Evolutionary conservation across 345 rosid species (phyloP), one percentile per base, ranked within the genome.

Genomic region (Trapa incisa): DNA sequence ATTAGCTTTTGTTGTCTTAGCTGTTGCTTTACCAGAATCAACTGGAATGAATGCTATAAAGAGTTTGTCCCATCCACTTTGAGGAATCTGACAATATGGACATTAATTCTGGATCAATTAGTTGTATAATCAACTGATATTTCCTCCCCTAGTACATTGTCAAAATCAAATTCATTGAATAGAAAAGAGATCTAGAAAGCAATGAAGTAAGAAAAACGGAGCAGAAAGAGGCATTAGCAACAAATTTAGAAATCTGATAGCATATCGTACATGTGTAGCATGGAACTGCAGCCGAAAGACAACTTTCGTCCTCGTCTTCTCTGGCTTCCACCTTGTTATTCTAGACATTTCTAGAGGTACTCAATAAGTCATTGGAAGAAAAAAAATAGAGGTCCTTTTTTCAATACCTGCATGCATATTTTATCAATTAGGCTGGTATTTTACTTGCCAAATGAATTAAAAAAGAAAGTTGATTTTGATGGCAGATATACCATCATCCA

Each of bases 271-370:
- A 79, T 93, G 92, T 10, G 96, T 93, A 68, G 99, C 97, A 71
- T 93, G 95, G 74, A 93, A 93, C 68, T 90, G 99, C 60, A 93
- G 84, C 42, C 99, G 87, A 75, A 93, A 93, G 69, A 93, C 98
- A 48, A 93, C 96, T 81, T 93, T 93, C 42, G 85, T 86, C 87
- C 90, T 93, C 58, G 91, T 87, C 82, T 93, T 93, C 86, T 93
- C 99, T 65, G 82, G 75, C 82, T 87, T 88, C 99, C 96, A 91
- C 84, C 78, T 90, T 3, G 91, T 66, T 54, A 81, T 68, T 80
- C 95, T 90, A 72, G 97, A 93, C 99, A 93, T 93, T 72, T 45
- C 83, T 76, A 67, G 43, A 41, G 56, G 64, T 74, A 63, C 66
- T 73, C 74, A 45, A 74, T 71, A 68, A 67, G 70, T 77, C 68